phyloP scores from a whole-genome alignment of 2,329 filamentous ascomycete species.

The Endothia cerciana region DNA sequence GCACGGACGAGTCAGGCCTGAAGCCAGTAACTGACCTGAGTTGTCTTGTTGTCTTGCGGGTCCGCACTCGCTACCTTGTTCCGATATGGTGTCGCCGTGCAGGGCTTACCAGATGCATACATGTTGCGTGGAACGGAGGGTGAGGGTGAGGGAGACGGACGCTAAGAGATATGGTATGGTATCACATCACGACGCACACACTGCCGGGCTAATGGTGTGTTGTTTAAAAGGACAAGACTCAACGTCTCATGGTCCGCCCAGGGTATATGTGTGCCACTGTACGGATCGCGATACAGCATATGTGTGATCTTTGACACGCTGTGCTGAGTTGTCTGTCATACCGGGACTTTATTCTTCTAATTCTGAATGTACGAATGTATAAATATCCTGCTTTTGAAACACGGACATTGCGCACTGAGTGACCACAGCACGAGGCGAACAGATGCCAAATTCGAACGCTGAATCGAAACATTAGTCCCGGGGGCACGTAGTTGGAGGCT shows the following conservation, averaged over 20 bases:
- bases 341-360: not conserved
- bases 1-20: slow-evolving; percentile 28
- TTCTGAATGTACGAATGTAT: too few species aligned
- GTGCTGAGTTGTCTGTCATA: not conserved
- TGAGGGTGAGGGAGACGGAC: slow-evolving; percentile 1
- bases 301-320: not conserved
- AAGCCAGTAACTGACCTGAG: slow-evolving; percentile 14
- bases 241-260: not conserved
- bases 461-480: not conserved
- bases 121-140: slow-evolving; percentile 11
- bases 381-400: not conserved
- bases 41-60: slow-evolving; percentile 1
- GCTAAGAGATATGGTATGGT: slow-evolving; percentile 9
- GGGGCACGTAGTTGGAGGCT: not conserved
- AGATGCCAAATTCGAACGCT: slow-evolving; percentile 2
- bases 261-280: not conserved
- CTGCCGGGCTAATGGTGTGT: not conserved
- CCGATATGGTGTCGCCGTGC: slow-evolving; percentile 11
- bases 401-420: not conserved
- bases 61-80: slow-evolving; percentile 22
- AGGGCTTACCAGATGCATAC: not conserved
- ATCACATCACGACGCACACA: not conserved
- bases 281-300: not conserved
- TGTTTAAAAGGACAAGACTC: not conserved
- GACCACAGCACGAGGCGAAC: slow-evolving; percentile 1